Conservation (phyloP, 1,284 basidiomycete species). For the Rhodotorula sp. region DNA sequence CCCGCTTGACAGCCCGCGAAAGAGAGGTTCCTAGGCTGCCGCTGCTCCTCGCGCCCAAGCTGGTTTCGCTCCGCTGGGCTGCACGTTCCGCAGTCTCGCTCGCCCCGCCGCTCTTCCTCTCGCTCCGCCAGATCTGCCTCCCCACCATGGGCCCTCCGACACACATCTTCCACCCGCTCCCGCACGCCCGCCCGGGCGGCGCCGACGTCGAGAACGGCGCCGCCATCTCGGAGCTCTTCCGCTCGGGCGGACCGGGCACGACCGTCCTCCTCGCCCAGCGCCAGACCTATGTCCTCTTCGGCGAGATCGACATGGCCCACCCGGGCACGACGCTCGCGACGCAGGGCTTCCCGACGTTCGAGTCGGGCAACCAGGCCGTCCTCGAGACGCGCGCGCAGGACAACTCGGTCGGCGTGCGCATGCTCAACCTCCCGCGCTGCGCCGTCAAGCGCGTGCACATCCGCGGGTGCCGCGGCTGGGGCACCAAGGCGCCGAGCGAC, state of each 20-base stretch:
- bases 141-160: conserved; percentile 20
- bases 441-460: conserved; percentile 40
- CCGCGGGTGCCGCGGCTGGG: conserved; percentile 41
- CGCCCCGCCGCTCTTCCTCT: conserved; percentile 9
- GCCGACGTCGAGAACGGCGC: conserved; percentile 30
- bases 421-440: conserved; percentile 29
- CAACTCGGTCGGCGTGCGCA: conserved; percentile 40
- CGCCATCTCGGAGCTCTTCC: conserved; percentile 40
- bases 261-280: conserved; percentile 36
- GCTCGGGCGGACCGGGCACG: conserved; percentile 37
- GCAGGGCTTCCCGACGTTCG: conserved; percentile 42
- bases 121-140: background rate
- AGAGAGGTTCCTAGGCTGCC: background rate
- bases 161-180: conserved; percentile 30
- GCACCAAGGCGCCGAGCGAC: conserved; percentile 23
- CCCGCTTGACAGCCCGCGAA: background rate
- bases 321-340: conserved; percentile 43
- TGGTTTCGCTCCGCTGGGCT: background rate
- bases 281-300: conserved; percentile 35
- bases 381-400: conserved; percentile 43
- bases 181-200: conserved; percentile 2
- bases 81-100: conserved; percentile 10
- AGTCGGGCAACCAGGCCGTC: conserved; percentile 37
- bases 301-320: conserved; percentile 35
- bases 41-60: background rate